Evolutionary conservation across 495 filamentous ascomycete species (phyloP).

Genomic region (Daldinia childiae): DNA sequence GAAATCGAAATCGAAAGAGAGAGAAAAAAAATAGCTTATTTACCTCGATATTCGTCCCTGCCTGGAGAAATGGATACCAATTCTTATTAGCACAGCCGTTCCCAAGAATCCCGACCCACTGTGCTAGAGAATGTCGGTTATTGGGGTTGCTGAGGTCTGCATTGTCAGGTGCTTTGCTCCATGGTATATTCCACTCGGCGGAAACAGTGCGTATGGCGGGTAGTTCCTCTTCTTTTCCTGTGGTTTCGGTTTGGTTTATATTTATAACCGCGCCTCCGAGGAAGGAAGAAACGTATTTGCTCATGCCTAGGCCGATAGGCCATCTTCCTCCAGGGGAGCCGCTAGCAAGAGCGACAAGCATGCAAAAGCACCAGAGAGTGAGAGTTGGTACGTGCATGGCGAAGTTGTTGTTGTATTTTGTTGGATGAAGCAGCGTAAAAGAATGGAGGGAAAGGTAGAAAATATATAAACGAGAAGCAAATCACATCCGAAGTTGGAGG

Average conservation of each 20-base stretch:
- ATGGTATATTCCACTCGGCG: conserved; percentile 22
- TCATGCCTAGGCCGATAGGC: not conserved
- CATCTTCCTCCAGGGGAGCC: not conserved
- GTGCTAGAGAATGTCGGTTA: not conserved
- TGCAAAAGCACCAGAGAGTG: not conserved
- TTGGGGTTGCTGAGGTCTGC: not conserved
- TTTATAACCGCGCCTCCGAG: not conserved
- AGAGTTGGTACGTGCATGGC: not conserved
- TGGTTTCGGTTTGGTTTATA: not conserved
- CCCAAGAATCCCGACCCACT: not conserved
- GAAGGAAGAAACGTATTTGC: not conserved
- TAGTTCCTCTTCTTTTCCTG: not conserved
- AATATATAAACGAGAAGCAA: not conserved
- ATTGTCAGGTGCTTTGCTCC: not conserved
- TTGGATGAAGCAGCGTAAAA: not conserved
- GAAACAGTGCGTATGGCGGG: conserved; percentile 18
- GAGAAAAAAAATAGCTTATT: not conserved
- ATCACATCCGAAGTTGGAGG: not conserved
- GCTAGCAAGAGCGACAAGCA: not conserved
- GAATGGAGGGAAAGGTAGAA: not conserved
- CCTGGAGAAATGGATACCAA: not conserved
- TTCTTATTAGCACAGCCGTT: not conserved
- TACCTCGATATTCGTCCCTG: not conserved
- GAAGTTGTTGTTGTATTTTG: not conserved
- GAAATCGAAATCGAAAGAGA: too few species aligned